Evolutionary conservation across 352 stramenopile genomes (phyloP), one percentile per base, ranked within the genome.

Genomic region (Pythium oligandrum): DNA sequence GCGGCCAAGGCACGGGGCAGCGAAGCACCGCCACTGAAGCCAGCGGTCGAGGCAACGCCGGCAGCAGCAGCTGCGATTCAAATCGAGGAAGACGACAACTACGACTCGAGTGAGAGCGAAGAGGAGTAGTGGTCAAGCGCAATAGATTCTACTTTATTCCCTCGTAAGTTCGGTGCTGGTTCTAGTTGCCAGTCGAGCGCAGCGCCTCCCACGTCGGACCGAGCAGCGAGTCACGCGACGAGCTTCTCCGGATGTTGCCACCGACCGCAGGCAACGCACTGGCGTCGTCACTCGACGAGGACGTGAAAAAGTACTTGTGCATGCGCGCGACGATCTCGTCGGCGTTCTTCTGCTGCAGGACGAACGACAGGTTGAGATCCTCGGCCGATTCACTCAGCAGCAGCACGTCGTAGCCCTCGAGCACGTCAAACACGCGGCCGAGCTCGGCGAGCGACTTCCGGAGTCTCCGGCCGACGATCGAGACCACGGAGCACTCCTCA

Each of bases 361-460:
- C 86, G 51, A 96, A 96, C 40, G 82, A 93, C 55, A 96, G 60
- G 61, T 96, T 96, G n/a, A 96, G 59, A 62, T 96, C 86, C 67
- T 96, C 86, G 6, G 86, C 81, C 33, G 84, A 93, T 40, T 93
- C 86, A 47, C 78, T 93, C 6, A 96, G 66, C 52, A 96, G 66
- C 52, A 95, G 57, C 33, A 95, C 79, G 36, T 94, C 83, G 62
- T 88, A 90, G 44, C 86, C 83, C 47, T 90, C 78, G 7, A 96
- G 71, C 44, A 91, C 71, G n/a, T 71, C 73, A 51, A 96, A 92
- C n/a, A 91, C 76, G n/a, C 71, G 83, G 10, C 83, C 84, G 34
- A 96, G 71, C 51, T 90, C 80, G 3, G 80, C 76, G 11, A 96
- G 69, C 45, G 83, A 83, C 55, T 89, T 90, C 50, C 86, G 82